phyloP scores from a whole-genome alignment of 768 basidiomycete genomes.

The Leccinum uliginosum region DNA sequence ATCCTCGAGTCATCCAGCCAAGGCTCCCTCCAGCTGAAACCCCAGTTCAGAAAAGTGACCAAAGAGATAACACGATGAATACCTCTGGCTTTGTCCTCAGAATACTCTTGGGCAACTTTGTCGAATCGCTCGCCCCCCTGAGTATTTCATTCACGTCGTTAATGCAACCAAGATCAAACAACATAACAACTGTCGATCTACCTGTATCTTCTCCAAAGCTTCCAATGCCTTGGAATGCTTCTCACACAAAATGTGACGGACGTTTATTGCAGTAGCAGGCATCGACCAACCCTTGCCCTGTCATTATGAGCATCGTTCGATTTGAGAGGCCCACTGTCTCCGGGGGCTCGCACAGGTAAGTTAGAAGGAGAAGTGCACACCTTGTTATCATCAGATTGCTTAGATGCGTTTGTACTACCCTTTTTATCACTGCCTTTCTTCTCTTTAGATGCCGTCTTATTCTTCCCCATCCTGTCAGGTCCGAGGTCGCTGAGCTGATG shows the following conservation, averaged over 20 bases:
- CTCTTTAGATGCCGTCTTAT: constrained; percentile 22
- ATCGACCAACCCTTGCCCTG: constrained; percentile 62
- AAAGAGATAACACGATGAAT: not conserved
- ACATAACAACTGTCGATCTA: constrained; percentile 23
- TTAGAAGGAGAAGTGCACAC: constrained; percentile 9
- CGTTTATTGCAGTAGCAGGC: constrained; percentile 77
- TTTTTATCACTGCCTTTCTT: constrained; percentile 23
- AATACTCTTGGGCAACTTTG: constrained; percentile 87
- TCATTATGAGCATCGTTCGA: not conserved
- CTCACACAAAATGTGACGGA: constrained; percentile 85
- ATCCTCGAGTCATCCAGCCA: constrained; percentile 83
- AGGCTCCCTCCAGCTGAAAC: constrained; percentile 73
- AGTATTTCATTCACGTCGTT: not conserved
- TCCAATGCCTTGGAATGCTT: constrained; percentile 79
- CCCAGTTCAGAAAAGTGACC: not conserved
- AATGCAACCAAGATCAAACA: not conserved
- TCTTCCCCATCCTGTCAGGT: constrained; percentile 23
- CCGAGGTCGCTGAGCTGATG: no score
- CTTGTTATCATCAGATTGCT: constrained; percentile 23
- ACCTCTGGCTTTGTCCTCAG: constrained; percentile 91
- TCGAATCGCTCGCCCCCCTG: constrained; percentile 81
- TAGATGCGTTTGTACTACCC: constrained; percentile 8
- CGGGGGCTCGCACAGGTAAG: no score
- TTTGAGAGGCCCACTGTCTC: not conserved
- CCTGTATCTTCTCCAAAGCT: constrained; percentile 77